Percentiles rank a stretch among this genome's conserved stretches.
Conservation (phyloP, 495 filamentous ascomycete species). For the Talaromyces liani region DNA sequence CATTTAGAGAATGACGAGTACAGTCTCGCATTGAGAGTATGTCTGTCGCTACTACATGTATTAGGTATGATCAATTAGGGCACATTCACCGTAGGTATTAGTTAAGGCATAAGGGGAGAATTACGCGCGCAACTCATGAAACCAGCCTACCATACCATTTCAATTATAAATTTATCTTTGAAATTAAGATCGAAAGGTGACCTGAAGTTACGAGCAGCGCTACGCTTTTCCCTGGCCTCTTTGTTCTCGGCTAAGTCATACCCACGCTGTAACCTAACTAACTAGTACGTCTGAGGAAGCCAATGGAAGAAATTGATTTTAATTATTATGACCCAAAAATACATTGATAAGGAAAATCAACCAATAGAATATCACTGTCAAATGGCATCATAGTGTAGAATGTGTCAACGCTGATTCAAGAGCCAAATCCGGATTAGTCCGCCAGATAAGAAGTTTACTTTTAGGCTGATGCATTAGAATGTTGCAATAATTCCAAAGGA, state of each 20-base stretch:
- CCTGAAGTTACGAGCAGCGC: background rate
- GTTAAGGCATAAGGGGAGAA: no score
- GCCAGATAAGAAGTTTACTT: background rate
- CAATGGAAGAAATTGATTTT: background rate
- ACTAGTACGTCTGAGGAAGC: background rate
- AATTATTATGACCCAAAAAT: background rate
- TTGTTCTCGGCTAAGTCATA: background rate
- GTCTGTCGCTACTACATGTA: no score
- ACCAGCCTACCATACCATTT: no score
- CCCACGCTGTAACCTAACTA: background rate
- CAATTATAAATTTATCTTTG: no score
- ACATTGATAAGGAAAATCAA: background rate
- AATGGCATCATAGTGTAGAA: background rate
- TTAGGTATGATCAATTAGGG: no score
- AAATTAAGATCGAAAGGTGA: no score
- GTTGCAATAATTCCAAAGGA: background rate
- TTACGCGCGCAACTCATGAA: no score
- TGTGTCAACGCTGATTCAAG: background rate
- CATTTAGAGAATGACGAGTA: no score
- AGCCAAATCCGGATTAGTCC: background rate
- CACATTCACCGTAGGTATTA: no score
- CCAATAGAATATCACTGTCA: background rate
- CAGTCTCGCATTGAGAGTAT: no score
- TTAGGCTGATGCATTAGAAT: background rate
- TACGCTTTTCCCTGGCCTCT: background rate